Conservation (phyloP, 2,329 filamentous ascomycete genomes). For the Ascochyta pisi region DNA sequence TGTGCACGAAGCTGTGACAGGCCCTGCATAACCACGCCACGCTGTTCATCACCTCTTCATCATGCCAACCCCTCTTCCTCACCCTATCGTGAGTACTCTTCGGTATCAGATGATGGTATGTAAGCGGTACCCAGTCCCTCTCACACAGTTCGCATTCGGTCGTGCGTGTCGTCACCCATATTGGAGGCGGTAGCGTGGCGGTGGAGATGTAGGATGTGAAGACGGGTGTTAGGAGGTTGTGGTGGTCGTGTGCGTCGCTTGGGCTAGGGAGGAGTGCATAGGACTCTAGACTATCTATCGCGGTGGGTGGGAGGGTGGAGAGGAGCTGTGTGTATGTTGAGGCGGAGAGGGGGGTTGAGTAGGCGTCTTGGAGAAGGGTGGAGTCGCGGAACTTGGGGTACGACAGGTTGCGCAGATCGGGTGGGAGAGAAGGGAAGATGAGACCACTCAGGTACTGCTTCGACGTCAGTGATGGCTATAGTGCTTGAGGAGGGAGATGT, state of each 20-base stretch:
- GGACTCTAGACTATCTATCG: constrained; percentile 70
- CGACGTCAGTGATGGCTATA: constrained; percentile 1
- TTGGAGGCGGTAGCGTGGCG: constrained; percentile 67
- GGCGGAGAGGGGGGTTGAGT: constrained; percentile 63
- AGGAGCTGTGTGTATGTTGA: constrained; percentile 58
- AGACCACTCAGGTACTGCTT: constrained; percentile 71
- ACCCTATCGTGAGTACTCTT: constrained; percentile 76
- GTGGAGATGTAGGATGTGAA: constrained; percentile 68
- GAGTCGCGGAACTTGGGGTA: constrained; percentile 64
- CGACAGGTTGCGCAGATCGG: constrained; percentile 65
- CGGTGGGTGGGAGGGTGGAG: constrained; percentile 62
- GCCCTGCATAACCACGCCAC: constrained; percentile 87
- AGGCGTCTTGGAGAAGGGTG: constrained; percentile 59
- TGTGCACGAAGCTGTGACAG: constrained; percentile 84
- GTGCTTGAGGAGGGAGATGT: constrained; percentile 34
- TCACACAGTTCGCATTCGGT: constrained; percentile 75
- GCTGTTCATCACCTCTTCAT: constrained; percentile 74
- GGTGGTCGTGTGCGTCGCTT: constrained; percentile 47
- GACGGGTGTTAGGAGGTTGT: constrained; percentile 67
- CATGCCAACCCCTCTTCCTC: constrained; percentile 80
- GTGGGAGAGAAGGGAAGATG: constrained; percentile 71
- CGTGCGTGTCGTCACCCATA: constrained; percentile 65
- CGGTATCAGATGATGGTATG: constrained; percentile 89
- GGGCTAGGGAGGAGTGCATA: constrained; percentile 67
- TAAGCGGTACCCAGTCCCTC: constrained; percentile 75